Evolutionary conservation across 1,284 basidiomycete genomes (phyloP).

Genomic region (Irpex sp.): DNA sequence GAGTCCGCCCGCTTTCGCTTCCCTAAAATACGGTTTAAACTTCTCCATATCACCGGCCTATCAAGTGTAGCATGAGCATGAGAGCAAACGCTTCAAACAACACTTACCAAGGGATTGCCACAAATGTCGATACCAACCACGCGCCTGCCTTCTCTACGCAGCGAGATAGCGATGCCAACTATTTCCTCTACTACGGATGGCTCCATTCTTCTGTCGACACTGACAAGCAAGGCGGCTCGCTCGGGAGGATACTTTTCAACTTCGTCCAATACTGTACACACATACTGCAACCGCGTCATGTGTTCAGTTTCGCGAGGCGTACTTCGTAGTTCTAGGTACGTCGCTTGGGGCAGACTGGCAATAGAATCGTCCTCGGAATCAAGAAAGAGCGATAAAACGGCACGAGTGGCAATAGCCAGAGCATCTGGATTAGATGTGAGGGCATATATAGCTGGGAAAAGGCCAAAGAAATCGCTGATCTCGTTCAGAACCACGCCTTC

Average conservation of each 20-base stretch:
- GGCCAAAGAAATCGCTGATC: conserved; percentile 65
- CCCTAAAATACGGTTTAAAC: conserved; percentile 50
- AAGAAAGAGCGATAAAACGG: conserved; percentile 63
- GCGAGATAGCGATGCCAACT: conserved; percentile 49
- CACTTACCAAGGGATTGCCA: conserved; percentile 58
- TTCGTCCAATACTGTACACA: conserved; percentile 63
- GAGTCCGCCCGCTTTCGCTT: conserved; percentile 56
- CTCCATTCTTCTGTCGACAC: conserved; percentile 67
- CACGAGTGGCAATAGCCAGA: conserved; percentile 52
- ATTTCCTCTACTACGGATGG: conserved; percentile 47
- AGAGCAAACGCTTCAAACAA: not conserved
- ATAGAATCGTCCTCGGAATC: conserved; percentile 26
- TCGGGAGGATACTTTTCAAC: conserved; percentile 51
- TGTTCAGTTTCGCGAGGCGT: conserved; percentile 55
- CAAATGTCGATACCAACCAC: conserved; percentile 81
- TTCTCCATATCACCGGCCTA: conserved; percentile 52
- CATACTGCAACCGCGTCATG: conserved; percentile 58
- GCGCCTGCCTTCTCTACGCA: conserved; percentile 54
- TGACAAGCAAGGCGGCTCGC: conserved; percentile 63
- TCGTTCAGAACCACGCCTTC: conserved; percentile 48
- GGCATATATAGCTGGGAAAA: conserved; percentile 77
- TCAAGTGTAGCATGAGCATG: not conserved
- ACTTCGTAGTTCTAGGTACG: conserved; percentile 72
- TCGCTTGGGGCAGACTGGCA: conserved; percentile 44
- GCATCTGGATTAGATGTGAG: conserved; percentile 58